These are phyloP conservation scores for Polychytrium aggregatum DNA, from an alignment of 192 early-diverging fungal genomes.

Conservation along the genomic window DNA sequence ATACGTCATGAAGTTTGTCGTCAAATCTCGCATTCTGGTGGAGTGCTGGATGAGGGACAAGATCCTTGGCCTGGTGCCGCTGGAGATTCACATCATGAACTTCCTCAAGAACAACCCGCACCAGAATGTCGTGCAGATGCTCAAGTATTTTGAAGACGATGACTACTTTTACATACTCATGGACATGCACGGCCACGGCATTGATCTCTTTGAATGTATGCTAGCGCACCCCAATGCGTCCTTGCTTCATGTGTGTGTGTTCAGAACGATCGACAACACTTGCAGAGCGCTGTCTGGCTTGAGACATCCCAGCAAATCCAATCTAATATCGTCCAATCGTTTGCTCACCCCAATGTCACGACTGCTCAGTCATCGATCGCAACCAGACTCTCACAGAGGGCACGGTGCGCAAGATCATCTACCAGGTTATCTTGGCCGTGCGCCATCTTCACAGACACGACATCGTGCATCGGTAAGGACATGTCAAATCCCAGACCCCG, in stretches of 20 bases:
- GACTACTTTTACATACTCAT: constrained; percentile 60
- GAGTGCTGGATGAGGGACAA: constrained; percentile 55
- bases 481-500: too few relatives aligned
- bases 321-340: too few relatives aligned
- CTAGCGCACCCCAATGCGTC: too few relatives aligned
- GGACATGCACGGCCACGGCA: constrained; percentile 41
- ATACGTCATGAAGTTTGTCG: constrained; percentile 62
- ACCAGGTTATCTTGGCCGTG: constrained; percentile 45
- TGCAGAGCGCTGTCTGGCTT: too few relatives aligned
- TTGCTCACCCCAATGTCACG: too few relatives aligned
- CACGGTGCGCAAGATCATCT: constrained; percentile 36
- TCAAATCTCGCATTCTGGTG: constrained; percentile 52
- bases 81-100: constrained; percentile 55
- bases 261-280: too few relatives aligned
- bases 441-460: constrained; percentile 53
- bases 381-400: constrained; percentile 12
- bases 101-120: neutral
- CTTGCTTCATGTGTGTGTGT: too few relatives aligned
- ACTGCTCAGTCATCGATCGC: too few relatives aligned
- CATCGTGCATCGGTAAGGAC: constrained; percentile 52
- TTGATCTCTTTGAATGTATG: constrained; percentile 64
- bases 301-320: too few relatives aligned
- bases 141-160: constrained; percentile 58
- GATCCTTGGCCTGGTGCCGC: constrained; percentile 45
- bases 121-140: constrained; percentile 9